A percentile compares a stretch with the other conserved stretches of the same genome.
Conservation (phyloP, 1,139 yeast genomes). For the Hansenula sp. region DNA sequence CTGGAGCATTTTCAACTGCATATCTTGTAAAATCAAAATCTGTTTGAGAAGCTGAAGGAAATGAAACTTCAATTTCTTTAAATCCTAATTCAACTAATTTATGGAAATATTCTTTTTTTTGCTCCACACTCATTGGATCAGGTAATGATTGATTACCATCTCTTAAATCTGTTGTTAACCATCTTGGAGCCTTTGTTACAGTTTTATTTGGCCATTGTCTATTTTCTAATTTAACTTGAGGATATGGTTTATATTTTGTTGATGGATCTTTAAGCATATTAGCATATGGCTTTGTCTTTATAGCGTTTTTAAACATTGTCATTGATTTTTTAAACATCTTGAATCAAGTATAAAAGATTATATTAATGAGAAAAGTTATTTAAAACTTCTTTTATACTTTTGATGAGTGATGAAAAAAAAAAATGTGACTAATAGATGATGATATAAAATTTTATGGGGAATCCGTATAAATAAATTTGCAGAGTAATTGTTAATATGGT, state of each 20-base stretch:
- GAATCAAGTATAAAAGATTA: slow-evolving; percentile 5
- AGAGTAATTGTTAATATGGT: too few species aligned
- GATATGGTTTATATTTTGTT: slow-evolving; percentile 66
- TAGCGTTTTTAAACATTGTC: slow-evolving; percentile 26
- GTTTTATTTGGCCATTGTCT: slow-evolving; percentile 85
- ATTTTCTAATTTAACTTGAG: slow-evolving; percentile 62
- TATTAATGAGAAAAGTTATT: too few species aligned
- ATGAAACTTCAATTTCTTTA: slow-evolving; percentile 95
- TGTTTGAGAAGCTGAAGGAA: slow-evolving; percentile 93
- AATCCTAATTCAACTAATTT: slow-evolving; percentile 87
- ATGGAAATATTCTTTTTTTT: slow-evolving; percentile 83
- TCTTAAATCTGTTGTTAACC: slow-evolving; percentile 93
- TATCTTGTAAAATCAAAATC: slow-evolving; percentile 94
- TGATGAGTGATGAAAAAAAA: too few species aligned
- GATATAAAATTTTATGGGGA: background rate
- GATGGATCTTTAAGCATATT: slow-evolving; percentile 73
- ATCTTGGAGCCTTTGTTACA: slow-evolving; percentile 81
- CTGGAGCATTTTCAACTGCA: slow-evolving; percentile 91
- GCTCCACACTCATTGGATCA: slow-evolving; percentile 91
- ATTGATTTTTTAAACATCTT: slow-evolving; percentile 16
- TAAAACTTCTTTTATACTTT: too few species aligned
- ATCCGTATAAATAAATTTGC: background rate
- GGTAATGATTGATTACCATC: slow-evolving; percentile 98
- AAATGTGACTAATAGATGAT: too few species aligned
- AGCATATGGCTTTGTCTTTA: slow-evolving; percentile 52